These are phyloP conservation scores for Pontederia paniculata DNA, from an alignment of 176 grass and related monocot genomes.

Conservation along the genomic window DNA sequence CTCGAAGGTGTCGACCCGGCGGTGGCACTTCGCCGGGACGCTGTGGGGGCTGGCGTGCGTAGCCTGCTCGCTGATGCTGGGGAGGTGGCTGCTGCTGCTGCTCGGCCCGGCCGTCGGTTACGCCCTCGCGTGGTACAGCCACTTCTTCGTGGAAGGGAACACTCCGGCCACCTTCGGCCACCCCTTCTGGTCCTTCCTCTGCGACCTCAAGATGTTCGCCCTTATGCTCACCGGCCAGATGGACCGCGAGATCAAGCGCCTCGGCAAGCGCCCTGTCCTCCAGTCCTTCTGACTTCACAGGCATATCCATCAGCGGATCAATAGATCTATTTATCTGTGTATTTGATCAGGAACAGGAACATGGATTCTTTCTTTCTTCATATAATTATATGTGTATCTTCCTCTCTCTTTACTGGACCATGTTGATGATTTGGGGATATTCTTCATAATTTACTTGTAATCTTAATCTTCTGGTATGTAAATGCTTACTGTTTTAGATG, in stretches of 20 bases:
- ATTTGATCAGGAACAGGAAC: too few species aligned
- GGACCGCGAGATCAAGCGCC: constrained; percentile 53
- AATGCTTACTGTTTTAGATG: too few species aligned
- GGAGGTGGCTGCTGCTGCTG: constrained; percentile 32
- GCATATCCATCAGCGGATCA: too few species aligned
- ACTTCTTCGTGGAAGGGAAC: constrained; percentile 81
- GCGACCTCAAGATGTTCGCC: constrained; percentile 61
- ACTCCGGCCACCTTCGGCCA: constrained; percentile 57
- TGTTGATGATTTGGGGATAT: too few species aligned
- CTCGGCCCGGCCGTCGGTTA: constrained; percentile 39
- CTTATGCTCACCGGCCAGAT: constrained; percentile 61
- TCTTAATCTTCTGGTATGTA: too few species aligned
- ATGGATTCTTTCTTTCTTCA: too few species aligned
- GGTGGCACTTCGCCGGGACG: constrained; percentile 74
- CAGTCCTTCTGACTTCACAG: constrained; percentile 7
- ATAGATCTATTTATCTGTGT: too few species aligned
- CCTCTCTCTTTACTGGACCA: too few species aligned
- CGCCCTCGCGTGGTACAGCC: constrained; percentile 83
- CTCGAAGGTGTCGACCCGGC: constrained; percentile 54
- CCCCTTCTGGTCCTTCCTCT: constrained; percentile 64
- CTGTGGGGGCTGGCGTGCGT: constrained; percentile 36
- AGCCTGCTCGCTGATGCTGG: constrained; percentile 31
- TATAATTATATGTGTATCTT: too few species aligned
- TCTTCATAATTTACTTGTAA: too few species aligned
- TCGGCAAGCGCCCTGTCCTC: constrained; percentile 25